phyloP scores from a whole-genome alignment of 2,329 filamentous ascomycete genomes.

The Bipolaris oryzae region DNA sequence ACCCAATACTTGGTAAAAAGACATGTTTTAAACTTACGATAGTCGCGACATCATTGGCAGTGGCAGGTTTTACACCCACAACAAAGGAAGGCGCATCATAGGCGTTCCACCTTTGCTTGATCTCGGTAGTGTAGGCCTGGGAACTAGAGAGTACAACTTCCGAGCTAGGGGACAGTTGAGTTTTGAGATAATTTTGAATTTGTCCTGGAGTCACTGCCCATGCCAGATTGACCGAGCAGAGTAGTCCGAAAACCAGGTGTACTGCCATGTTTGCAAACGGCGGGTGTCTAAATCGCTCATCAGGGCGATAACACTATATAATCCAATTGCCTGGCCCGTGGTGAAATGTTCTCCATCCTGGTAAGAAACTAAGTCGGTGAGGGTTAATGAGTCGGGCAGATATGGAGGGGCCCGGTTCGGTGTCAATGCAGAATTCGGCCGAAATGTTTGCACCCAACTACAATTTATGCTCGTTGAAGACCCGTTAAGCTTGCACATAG shows the following conservation, averaged over 20 bases:
- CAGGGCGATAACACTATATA: not conserved
- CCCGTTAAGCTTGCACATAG: not conserved
- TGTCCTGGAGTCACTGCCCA: slow-evolving; percentile 1
- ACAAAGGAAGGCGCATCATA: slow-evolving; percentile 7
- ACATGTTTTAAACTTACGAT: not conserved
- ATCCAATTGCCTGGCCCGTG: not conserved
- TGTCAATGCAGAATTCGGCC: not conserved
- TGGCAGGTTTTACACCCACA: slow-evolving; percentile 6
- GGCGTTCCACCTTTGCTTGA: slow-evolving; percentile 4
- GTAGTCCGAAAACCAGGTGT: not conserved
- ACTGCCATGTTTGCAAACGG: not conserved
- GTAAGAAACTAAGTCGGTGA: not conserved
- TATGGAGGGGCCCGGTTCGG: slow-evolving; percentile 1
- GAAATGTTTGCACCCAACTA: not conserved
- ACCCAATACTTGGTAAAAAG: not conserved
- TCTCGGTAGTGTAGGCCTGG: not conserved
- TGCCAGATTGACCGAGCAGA: not conserved
- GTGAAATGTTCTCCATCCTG: not conserved
- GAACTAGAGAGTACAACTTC: slow-evolving; percentile 2
- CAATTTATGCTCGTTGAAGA: not conserved
- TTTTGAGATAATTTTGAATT: slow-evolving; percentile 2
- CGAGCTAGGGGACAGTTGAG: not conserved
- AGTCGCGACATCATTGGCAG: slow-evolving; percentile 3
- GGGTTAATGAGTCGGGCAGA: not conserved
- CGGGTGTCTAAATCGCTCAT: not conserved